A percentile compares a stretch with the other conserved stretches of the same genome.
phyloP scores from a whole-genome alignment of 1,139 yeast genomes.

The Suhomyces choctaworum region DNA sequence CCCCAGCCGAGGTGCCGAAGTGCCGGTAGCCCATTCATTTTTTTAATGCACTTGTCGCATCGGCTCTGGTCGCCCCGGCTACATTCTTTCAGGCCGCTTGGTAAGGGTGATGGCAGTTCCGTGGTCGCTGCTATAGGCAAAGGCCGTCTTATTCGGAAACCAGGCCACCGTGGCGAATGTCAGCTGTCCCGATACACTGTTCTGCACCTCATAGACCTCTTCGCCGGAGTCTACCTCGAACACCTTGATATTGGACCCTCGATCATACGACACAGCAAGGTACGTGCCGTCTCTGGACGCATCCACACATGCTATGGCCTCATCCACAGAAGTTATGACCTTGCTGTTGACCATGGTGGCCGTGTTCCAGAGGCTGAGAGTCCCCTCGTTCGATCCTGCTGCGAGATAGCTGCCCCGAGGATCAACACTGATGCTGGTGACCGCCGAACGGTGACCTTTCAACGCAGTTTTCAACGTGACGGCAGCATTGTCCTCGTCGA shows the following conservation, averaged over 20 bases:
- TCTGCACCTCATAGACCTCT: constrained; percentile 37
- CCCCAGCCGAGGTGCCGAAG: too few species aligned
- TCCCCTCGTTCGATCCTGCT: constrained; percentile 71
- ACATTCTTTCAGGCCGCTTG: constrained; percentile 9
- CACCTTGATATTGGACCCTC: constrained; percentile 39
- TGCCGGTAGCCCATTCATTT: too few species aligned
- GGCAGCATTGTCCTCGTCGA: constrained; percentile 7
- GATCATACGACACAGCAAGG: constrained; percentile 47
- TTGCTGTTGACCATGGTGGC: constrained; percentile 44
- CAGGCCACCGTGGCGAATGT: constrained; percentile 39
- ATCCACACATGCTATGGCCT: constrained; percentile 47
- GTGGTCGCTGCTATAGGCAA: constrained; percentile 35
- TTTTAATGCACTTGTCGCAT: too few species aligned
- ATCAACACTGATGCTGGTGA: constrained; percentile 53
- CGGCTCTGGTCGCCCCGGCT: too few species aligned
- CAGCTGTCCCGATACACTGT: constrained; percentile 37
- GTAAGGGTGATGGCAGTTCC: constrained; percentile 27
- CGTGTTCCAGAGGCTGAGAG: constrained; percentile 62
- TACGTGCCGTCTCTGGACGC: constrained; percentile 47
- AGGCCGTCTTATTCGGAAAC: constrained; percentile 42
- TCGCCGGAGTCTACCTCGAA: constrained; percentile 36
- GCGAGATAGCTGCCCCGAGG: constrained; percentile 58
- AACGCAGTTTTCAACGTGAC: constrained; percentile 28
- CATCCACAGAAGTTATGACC: constrained; percentile 51
- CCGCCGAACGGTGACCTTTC: constrained; percentile 53